Evolutionary conservation across 2,329 filamentous ascomycete species (phyloP), one percentile per base, ranked within the genome.

Genomic region (Fusarium udum): DNA sequence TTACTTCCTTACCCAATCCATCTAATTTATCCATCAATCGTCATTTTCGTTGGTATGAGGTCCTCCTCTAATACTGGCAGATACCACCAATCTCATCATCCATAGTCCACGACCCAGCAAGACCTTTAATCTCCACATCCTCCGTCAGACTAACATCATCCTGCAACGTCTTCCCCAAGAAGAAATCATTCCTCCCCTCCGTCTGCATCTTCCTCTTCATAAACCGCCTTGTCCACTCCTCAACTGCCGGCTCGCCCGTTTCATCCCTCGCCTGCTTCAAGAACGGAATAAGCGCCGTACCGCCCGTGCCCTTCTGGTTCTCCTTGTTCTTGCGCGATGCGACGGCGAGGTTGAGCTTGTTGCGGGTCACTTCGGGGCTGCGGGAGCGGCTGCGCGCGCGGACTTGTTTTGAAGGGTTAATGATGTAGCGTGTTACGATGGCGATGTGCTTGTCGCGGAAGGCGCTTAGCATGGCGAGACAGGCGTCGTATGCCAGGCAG

Each of bases 261-360:
- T 99, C 96, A 78, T 99, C 95, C 34, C 96, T 89, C 9, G 96
- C 96, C 83, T 99, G 96, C 83, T 98, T 98, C 69, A 99, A 85
- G 83, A 99, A 99, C 0, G 95, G 94, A 63, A 99, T 98, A 64
- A 99, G 85, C 0, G 95, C 93, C 0, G 96, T 98, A 22, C 96
- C 96, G 20, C 96, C 96, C 0, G 96, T 99, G 4, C 96, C 96
- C 49, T 93, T 93, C 34, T 97, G 88, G 57, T 92, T 92, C 78
- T 85, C 84, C 53, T 84, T 83, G 24, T 83, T 80, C 73, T 85
- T 84, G 22, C 84, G 82, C 6, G 88, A 88, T 3, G 89, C 87
- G 6, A 88, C 87, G 4, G 91, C 91, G 18, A 95, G 86, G 74
- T 95, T 94, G 60, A 89, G 67, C 75, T 79, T 78, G 73, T 81